These are phyloP conservation scores for Areca catechu DNA, from an alignment of 176 grass and related monocot genomes.

Conservation along the genomic window DNA sequence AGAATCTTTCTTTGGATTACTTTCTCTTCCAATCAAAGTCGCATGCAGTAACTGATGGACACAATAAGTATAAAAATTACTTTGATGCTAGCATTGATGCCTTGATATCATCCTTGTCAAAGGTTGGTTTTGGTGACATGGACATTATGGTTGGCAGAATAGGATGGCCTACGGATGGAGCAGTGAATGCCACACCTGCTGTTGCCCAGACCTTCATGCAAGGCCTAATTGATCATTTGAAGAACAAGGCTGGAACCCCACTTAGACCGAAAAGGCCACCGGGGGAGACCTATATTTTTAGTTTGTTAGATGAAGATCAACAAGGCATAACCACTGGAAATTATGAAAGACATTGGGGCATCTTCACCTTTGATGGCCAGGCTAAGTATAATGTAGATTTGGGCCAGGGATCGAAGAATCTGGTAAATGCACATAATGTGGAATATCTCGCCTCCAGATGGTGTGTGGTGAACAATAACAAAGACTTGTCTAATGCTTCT, in stretches of 20 bases:
- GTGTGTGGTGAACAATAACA: conserved; percentile 86
- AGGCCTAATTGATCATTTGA: conserved; percentile 66
- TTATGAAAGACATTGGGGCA: conserved; percentile 69
- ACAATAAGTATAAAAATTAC: conserved; percentile 73
- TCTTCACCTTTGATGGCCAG: conserved; percentile 98
- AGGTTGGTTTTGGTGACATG: conserved; percentile 59
- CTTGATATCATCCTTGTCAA: conserved; percentile 66
- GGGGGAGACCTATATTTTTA: conserved; percentile 53
- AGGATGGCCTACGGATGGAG: conserved; percentile 97
- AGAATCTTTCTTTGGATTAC: conserved; percentile 69
- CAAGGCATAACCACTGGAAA: conserved; percentile 26
- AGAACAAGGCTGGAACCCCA: conserved; percentile 68
- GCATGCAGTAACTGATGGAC: conserved; percentile 49
- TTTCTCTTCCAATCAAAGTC: conserved; percentile 68
- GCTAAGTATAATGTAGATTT: conserved; percentile 68
- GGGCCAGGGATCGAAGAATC: conserved; percentile 60
- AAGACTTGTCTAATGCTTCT: conserved; percentile 56
- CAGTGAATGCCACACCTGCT: conserved; percentile 61
- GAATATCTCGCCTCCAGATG: conserved; percentile 67
- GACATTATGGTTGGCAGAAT: conserved; percentile 59
- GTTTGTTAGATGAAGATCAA: conserved; percentile 85
- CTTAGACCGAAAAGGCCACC: conserved; percentile 67
- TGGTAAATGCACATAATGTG: conserved; percentile 56
- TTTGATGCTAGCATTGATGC: conserved; percentile 79
- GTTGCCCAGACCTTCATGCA: conserved; percentile 65